Conservation (phyloP, 768 basidiomycete genomes). For the Butyriboletus loyo region DNA sequence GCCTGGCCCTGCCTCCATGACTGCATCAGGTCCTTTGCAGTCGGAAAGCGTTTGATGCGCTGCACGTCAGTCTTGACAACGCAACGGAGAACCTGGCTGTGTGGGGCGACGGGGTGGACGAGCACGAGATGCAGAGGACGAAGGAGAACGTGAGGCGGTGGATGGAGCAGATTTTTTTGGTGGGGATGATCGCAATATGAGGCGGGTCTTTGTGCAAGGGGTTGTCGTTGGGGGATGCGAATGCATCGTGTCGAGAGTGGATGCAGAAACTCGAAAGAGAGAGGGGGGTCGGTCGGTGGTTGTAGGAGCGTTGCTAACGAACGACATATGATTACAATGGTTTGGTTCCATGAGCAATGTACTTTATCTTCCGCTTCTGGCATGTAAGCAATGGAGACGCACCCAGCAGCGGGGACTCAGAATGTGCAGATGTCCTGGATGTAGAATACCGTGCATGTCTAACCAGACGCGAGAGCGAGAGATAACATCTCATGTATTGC, state of each 20-base stretch:
- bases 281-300: too few species aligned
- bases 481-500: too few species aligned
- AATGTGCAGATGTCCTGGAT: too few species aligned
- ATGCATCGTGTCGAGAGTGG: not conserved
- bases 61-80: slow-evolving; percentile 58
- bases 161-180: slow-evolving; percentile 84
- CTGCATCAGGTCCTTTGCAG: slow-evolving; percentile 67
- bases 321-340: not conserved
- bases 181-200: slow-evolving; percentile 82
- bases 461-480: too few species aligned
- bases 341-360: too few species aligned
- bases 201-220: slow-evolving; percentile 80
- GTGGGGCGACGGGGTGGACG: slow-evolving; percentile 41
- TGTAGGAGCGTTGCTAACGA: too few species aligned
- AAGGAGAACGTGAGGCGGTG: slow-evolving; percentile 43
- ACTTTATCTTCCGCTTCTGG: too few species aligned
- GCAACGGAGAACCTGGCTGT: slow-evolving; percentile 48
- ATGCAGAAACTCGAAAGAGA: too few species aligned
- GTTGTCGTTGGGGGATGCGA: slow-evolving; percentile 57
- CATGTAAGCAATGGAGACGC: too few species aligned
- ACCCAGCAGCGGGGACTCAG: too few species aligned
- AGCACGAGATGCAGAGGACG: slow-evolving; percentile 10
- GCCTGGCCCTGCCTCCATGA: slow-evolving; percentile 70
- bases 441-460: too few species aligned
- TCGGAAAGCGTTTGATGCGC: slow-evolving; percentile 89